These are phyloP conservation scores for Eutrema heterophyllum DNA, from an alignment of 345 rosid genomes.

Conservation along the genomic window DNA sequence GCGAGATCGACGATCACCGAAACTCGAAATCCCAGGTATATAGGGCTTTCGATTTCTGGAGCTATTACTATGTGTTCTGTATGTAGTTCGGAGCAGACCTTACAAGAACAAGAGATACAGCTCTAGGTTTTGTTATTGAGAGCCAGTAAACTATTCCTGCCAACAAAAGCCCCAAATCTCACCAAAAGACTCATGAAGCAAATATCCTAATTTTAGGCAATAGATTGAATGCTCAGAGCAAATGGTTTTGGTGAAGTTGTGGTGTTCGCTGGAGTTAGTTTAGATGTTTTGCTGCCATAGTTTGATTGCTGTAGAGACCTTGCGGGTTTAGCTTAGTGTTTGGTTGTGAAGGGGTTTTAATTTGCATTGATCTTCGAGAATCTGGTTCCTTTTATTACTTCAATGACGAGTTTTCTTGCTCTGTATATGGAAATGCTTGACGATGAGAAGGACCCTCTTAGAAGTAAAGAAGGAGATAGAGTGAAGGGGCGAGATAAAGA, in stretches of 20 bases:
- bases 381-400: not conserved
- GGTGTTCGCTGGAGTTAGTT: not conserved
- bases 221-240: not conserved
- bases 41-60: not conserved
- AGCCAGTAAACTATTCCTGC: not conserved
- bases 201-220: not conserved
- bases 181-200: not conserved
- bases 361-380: not conserved
- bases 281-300: not conserved
- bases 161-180: not conserved
- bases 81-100: not conserved
- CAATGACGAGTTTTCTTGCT: not conserved
- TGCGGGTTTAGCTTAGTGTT: not conserved
- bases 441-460: slow-evolving; percentile 48
- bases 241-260: not conserved
- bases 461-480: slow-evolving; percentile 43
- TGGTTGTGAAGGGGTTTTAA: not conserved
- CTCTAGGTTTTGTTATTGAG: not conserved
- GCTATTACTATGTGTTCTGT: not conserved
- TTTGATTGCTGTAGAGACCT: not conserved
- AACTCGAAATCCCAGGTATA: slow-evolving; percentile 62
- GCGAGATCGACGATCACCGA: slow-evolving; percentile 43
- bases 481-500: slow-evolving; percentile 41
- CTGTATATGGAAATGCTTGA: slow-evolving; percentile 51
- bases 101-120: not conserved